Base-by-base conservation (phyloP, 169 alveolate species). In the Blepharisma undulans region DNA sequence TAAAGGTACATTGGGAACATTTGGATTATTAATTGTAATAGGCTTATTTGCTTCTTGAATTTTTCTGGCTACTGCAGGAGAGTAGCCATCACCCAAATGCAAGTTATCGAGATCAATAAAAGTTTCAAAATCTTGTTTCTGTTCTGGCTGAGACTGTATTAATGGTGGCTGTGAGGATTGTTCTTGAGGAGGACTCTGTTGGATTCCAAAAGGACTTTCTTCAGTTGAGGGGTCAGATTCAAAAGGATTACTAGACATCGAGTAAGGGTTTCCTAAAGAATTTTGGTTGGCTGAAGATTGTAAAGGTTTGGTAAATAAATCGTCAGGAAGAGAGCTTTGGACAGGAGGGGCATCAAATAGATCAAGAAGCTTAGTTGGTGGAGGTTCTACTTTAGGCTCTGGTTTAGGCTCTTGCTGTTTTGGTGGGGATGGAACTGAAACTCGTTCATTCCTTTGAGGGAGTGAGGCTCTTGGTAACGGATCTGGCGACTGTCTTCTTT, bases 31-130 rank as follows among this genome's bases (percentile, higher is more conserved):
- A 22, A 82, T 60, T 32, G 61, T 34, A 30, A 82, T 30, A 82
- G 89, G 89, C 60, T 82, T 82, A 60, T 82, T 82, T 10, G 76
- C 76, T 82, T 82, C 89, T 59, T 82, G 89, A n/a, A 22, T 22
- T 59, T 82, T 82, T 82, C 60, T 4, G 3, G 89, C 89, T 6
- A 22, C 77, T 0, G 77, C 89, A 22, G 74, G 74, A 4, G 89
- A 82, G 60, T 82, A 82, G 7, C 60, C 60, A 60, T 82, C 89
- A 4, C 89, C 89, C 10, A 59, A 72, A 32, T 82, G 72, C 34
- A 32, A 22, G 76, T 36, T 33, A 30, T 82, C 89, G 0, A 82
- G 29, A 30, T 82, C 89, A 48, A 82, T 21, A 21, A 82, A 59
- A 29, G 16, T n/a, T 0, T 27, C 25, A 27, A 21, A 25, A 29